phyloP scores from a whole-genome alignment of 2,329 filamentous ascomycete genomes.

The Ilyonectria mors-panacis region DNA sequence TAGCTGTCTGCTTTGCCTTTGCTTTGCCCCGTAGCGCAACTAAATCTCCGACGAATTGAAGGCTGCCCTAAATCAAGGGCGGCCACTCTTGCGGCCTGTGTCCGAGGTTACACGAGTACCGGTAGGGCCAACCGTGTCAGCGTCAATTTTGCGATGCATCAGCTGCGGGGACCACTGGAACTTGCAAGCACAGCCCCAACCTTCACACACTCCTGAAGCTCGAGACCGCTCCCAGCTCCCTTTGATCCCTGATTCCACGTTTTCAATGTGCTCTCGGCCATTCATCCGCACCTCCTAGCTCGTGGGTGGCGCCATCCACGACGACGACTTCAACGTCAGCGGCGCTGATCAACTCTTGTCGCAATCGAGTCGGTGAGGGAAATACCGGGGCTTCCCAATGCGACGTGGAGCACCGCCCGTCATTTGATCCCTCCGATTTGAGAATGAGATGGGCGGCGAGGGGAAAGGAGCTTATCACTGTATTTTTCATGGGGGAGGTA shows the following conservation, averaged over 20 bases:
- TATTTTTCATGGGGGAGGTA: neutral
- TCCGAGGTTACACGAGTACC: neutral
- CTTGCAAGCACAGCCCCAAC: neutral
- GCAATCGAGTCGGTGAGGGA: neutral
- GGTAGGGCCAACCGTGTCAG: neutral
- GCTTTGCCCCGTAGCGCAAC: neutral
- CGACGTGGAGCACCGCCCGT: neutral
- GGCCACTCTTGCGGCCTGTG: neutral
- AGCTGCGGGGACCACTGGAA: neutral
- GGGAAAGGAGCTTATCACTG: neutral
- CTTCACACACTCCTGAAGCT: neutral
- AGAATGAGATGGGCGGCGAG: neutral
- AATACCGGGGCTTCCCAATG: conserved; percentile 12
- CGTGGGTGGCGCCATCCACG: neutral
- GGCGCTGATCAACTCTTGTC: conserved; percentile 6
- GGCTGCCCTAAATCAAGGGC: neutral
- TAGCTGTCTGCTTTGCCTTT: neutral
- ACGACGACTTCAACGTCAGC: conserved; percentile 9
- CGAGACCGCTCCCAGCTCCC: neutral
- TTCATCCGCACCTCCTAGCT: neutral
- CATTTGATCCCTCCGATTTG: neutral
- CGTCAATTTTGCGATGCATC: neutral
- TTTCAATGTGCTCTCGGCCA: neutral
- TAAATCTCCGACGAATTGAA: neutral
- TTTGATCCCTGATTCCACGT: conserved; percentile 3